Evolutionary conservation across 2,329 filamentous ascomycete species (phyloP).

Genomic region (Penicillium sumatraense): DNA sequence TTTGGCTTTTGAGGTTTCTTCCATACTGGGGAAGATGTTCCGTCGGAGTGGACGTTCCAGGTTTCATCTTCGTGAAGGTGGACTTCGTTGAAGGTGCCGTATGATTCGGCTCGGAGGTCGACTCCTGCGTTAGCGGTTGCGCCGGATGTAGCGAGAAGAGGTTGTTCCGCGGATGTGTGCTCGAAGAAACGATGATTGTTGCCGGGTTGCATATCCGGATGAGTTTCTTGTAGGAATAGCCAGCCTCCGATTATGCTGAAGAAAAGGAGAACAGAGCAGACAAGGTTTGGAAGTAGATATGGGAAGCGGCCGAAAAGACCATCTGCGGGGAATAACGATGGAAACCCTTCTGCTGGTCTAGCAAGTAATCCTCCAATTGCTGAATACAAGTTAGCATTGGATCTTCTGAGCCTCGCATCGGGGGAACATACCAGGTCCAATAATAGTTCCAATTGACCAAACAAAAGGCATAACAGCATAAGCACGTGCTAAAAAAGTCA

Average conservation of each 20-base stretch:
- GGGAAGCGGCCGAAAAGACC: constrained; percentile 79
- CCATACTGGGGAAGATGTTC: constrained; percentile 43
- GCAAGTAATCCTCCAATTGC: constrained; percentile 87
- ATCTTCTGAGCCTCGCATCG: too few species aligned
- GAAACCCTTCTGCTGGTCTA: constrained; percentile 75
- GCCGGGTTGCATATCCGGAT: constrained; percentile 75
- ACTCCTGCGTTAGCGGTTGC: constrained; percentile 73
- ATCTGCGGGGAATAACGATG: constrained; percentile 67
- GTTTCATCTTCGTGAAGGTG: constrained; percentile 58
- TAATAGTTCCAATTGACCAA: constrained; percentile 87
- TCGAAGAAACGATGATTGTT: constrained; percentile 45
- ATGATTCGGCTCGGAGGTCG: constrained; percentile 76
- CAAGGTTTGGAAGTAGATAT: constrained; percentile 85
- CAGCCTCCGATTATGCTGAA: constrained; percentile 81
- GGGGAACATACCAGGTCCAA: constrained; percentile 66
- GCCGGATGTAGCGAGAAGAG: constrained; percentile 75
- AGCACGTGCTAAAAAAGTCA: constrained; percentile 65
- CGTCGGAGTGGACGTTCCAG: constrained; percentile 58
- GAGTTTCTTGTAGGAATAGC: constrained; percentile 83
- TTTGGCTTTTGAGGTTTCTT: constrained; percentile 46
- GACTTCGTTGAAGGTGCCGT: constrained; percentile 71
- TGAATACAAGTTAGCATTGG: constrained; percentile 21
- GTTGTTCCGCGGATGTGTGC: constrained; percentile 65
- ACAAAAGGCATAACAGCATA: constrained; percentile 95
- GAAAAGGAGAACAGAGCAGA: constrained; percentile 77